Evolutionary conservation across 2,329 filamentous ascomycete genomes (phyloP).

Genomic region (Metarhizium brunneum): DNA sequence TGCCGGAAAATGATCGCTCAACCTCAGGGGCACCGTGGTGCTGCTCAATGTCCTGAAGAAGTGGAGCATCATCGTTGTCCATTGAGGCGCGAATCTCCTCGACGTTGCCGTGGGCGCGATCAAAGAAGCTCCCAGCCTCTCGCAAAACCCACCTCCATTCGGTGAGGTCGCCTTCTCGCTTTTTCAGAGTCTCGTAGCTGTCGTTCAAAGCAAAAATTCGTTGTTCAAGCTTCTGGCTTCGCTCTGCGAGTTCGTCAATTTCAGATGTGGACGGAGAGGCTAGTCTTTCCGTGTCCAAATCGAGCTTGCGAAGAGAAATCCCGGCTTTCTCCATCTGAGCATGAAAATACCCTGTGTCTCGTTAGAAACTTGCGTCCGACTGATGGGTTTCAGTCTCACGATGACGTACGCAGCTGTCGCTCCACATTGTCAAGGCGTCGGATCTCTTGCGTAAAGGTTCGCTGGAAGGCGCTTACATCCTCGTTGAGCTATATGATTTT

Average conservation of each 20-base stretch:
- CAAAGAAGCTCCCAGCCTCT: constrained; percentile 95
- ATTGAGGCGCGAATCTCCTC: constrained; percentile 91
- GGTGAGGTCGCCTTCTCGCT: constrained; percentile 89
- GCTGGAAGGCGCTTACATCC: constrained; percentile 87
- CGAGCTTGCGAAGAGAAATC: constrained; percentile 80
- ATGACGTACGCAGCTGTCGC: constrained; percentile 77
- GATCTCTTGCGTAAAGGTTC: constrained; percentile 96
- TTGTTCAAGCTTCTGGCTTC: constrained; percentile 86
- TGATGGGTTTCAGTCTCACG: constrained; percentile 4
- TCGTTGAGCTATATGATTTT: constrained; percentile 66
- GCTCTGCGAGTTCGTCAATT: constrained; percentile 91
- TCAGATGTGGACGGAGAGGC: constrained; percentile 85
- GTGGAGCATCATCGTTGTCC: constrained; percentile 84
- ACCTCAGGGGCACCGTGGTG: constrained; percentile 57
- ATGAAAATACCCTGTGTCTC: constrained; percentile 72
- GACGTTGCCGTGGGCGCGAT: constrained; percentile 89
- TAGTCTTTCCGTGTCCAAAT: constrained; percentile 80
- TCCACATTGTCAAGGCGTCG: constrained; percentile 96
- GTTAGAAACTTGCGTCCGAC: constrained; percentile 18
- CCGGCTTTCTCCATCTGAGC: constrained; percentile 88
- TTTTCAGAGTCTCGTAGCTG: constrained; percentile 97
- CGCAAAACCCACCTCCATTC: constrained; percentile 98
- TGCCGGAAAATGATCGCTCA: constrained; percentile 84
- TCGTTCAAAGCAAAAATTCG: constrained; percentile 87
- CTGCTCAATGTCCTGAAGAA: constrained; percentile 88